Evolutionary conservation across 768 basidiomycete genomes (phyloP), one percentile per base, ranked within the genome.

Genomic region (Lentinula edodes): DNA sequence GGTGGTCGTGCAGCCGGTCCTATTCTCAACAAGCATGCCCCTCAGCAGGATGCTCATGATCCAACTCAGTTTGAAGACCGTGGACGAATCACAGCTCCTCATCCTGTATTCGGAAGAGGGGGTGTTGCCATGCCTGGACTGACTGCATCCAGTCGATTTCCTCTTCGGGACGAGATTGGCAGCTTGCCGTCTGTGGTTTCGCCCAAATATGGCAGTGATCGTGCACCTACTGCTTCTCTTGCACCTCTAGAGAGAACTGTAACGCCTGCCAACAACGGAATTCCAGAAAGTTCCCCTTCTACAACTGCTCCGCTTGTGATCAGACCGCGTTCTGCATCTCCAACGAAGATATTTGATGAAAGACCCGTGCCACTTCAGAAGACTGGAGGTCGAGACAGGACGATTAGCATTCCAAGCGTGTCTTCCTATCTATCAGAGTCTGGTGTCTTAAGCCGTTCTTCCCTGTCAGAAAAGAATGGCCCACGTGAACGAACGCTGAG

Each of bases 41-140:
- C 90, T 4, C 91, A 93, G 69, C 78, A 78, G 65, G 84, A 93
- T 73, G 79, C 80, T 9, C 76, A 83, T 67, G 83, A 87, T 66
- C 85, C 84, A 1, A 83, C 82, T 0, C 83, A 84, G 64, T 89
- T 89, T 65, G 84, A 86, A 59, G 87, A 88, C 67, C 83, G 83
- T 12, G 76, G 72, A 13, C 74, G 73, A n/a, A 70, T 74, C 58
- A 76, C 77, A 56, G 71, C 79, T 4, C 83, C 88, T 15, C 91
- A 92, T 73, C 91, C 90, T 2, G 70, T 91, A 51, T 92, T 92
- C 69, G 90, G 90, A 16, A 81, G 79, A 60, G 86, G 87, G 15
- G 88, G 88, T 18, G 74, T 91, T 53, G 90, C 89, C 10, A 84
- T 92, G 84, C 88, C 88, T 7, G 90, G 90, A 3, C 81, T 92